Evolutionary conservation across 257 asterid genomes (phyloP), one percentile per base, ranked within the genome.

Genomic region (Lycium ferocissimum): DNA sequence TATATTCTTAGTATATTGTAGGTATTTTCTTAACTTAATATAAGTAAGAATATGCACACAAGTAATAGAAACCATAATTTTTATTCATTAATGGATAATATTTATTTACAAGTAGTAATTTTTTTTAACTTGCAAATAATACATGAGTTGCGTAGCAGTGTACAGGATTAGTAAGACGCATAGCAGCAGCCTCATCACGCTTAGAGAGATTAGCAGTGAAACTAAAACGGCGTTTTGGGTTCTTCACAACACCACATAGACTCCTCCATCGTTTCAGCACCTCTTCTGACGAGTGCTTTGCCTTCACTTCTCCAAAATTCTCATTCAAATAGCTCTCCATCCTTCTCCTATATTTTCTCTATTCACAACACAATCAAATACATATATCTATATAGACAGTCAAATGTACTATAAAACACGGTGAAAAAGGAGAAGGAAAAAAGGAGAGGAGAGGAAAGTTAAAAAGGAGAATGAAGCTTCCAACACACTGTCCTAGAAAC

Each of bases 181-280:
- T 53, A 17, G 80, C 82, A 53, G 54, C 71, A 54, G 87, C 87
- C 26, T 85, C 87, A 58, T 62, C 22, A 14, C 87, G 84, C 49
- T 85, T 85, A 51, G 84, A 69, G 26, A 85, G 65, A 79, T 85
- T 80, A n/a, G 87, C 87, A 9, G 84, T 81, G 56, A 66, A 81
- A 53, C 87, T 85, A 45, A 85, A 85, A 59, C 87, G 75, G 3
- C 87, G 84, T 56, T 81, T 79, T 15, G 51, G 87, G 49, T 85
- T 85, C 82, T 53, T 80, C 4, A 85, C 85, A 22, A 85, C 53
- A 58, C 63, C 61, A 20, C 81, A 67, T 10, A 81, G 20, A 4
- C 76, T 58, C 71, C 87, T 85, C 87, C 87, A 85, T 70, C 82
- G 59, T 56, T 81, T 33, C 47, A 85, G 84, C 56, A 58, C 86